Base-by-base conservation (phyloP, 768 basidiomycete genomes). In the Trametes punicea region DNA sequence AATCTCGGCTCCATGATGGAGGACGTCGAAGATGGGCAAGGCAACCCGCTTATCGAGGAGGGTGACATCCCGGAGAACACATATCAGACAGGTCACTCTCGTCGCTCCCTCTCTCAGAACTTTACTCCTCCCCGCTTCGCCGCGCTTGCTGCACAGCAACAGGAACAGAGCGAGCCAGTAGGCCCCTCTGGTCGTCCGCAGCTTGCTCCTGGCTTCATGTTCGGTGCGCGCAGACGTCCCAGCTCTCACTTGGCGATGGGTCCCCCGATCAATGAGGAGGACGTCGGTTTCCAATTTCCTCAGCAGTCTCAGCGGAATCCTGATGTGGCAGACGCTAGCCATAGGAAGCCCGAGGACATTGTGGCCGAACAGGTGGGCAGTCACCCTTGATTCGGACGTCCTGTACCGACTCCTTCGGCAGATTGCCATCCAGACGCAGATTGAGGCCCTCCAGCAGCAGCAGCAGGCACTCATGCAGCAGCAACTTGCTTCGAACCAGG, bases 341-440 rank as follows among this genome's bases (percentile, higher is more conserved):
- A 82, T 62, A 75, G 85, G 59, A 83, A 85, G 69, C 69, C 76
- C 30, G 85, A 88, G 45, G 93, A 96, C 68, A 83, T 94, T 54
- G 94, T 98, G 92, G 93, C 93, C 6, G 93, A 98, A 71, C 96
- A 98, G 81, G 93, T 92, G 62, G 59, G 74, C 58, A n/a, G 31
- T 25, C 39, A 58, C n/a, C n/a, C n/a, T 29, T 23, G 42, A 27
- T 16, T 34, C 41, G 29, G 10, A 21, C 30, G 54, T 36, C 16
- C 18, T 21, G 20, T 46, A 27, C 40, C 27, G 18, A 54, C 44
- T 18, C 25, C 23, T 34, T 26, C 30, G 7, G 23, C 66, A 92
- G 90, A 90, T 95, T 66, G 91, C 91, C 41, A 67, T 96, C 54
- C 93, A 95, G 72, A 91, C 70, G 64, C 92, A 96, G 71, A 94